Evolutionary conservation across 2,329 filamentous ascomycete species (phyloP).

Genomic region (Cladosporium colombiae): DNA sequence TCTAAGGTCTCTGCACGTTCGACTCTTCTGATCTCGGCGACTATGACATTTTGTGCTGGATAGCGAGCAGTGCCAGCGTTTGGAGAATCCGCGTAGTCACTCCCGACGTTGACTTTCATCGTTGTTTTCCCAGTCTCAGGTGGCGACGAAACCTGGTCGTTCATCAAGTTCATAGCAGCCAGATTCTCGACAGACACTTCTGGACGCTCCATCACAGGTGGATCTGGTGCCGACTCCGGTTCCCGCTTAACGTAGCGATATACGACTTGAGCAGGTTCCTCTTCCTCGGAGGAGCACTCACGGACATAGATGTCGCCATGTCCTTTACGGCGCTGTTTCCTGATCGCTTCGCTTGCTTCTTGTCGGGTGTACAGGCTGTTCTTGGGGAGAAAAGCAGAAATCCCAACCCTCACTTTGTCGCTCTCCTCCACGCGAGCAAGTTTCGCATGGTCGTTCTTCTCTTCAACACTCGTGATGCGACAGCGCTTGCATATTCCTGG

Average conservation of each 20-base stretch:
- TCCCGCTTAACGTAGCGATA: slow-evolving; percentile 20
- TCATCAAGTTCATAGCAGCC: slow-evolving; percentile 21
- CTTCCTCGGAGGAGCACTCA: slow-evolving; percentile 5
- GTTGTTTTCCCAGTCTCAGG: background rate
- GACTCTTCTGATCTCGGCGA: background rate
- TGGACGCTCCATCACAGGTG: slow-evolving; percentile 6
- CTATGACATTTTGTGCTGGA: background rate
- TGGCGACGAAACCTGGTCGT: slow-evolving; percentile 7
- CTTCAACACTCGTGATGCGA: slow-evolving; percentile 30
- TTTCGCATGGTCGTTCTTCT: slow-evolving; percentile 23
- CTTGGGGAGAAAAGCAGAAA: slow-evolving; percentile 29
- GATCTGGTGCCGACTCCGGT: slow-evolving; percentile 1
- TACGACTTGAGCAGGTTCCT: slow-evolving; percentile 3
- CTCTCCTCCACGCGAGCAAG: slow-evolving; percentile 29
- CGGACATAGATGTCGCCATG: slow-evolving; percentile 7
- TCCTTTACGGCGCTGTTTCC: slow-evolving; percentile 8
- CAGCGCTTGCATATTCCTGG: slow-evolving; percentile 39
- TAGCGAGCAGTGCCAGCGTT: background rate
- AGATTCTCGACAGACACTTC: slow-evolving; percentile 19
- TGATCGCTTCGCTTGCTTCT: background rate
- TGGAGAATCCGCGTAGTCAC: background rate
- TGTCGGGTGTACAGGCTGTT: slow-evolving; percentile 13
- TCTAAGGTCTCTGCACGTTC: background rate
- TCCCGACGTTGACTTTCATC: background rate
- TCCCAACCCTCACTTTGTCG: slow-evolving; percentile 31